Conservation (phyloP, 2,329 filamentous ascomycete genomes). For the Cadophora sp. region DNA sequence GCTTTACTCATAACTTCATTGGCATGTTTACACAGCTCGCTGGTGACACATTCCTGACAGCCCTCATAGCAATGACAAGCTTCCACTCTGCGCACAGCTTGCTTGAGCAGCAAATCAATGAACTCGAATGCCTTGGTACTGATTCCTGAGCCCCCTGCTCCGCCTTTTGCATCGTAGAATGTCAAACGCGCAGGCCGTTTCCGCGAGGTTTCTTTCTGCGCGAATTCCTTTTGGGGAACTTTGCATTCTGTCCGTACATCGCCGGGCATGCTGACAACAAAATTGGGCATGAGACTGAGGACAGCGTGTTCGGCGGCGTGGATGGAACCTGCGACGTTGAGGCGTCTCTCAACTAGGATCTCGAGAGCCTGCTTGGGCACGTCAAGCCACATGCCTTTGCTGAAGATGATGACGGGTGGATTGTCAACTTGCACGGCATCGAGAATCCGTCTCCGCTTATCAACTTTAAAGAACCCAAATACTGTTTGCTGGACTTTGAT, state of each 20-base stretch:
- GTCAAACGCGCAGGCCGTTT: conserved; percentile 89
- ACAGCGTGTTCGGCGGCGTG: conserved; percentile 95
- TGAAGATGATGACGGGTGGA: conserved; percentile 83
- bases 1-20: conserved; percentile 96
- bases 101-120: conserved; percentile 76
- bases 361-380: conserved; percentile 80
- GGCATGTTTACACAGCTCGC: conserved; percentile 81
- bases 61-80: conserved; percentile 79
- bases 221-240: conserved; percentile 84
- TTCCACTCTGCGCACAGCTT: conserved; percentile 79
- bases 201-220: conserved; percentile 68
- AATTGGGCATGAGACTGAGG: conserved; percentile 85
- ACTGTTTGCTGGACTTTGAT: conserved; percentile 89
- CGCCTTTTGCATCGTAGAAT: conserved; percentile 95
- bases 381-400: conserved; percentile 95
- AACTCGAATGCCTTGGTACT: conserved; percentile 95
- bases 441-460: conserved; percentile 81
- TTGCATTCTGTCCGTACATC: conserved; percentile 97
- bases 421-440: conserved; percentile 95
- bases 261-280: conserved; percentile 86
- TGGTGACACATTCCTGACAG: conserved; percentile 89
- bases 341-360: conserved; percentile 72
- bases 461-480: conserved; percentile 98
- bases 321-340: conserved; percentile 88
- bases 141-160: conserved; percentile 82